These are phyloP conservation scores for Daldinia decipiens DNA, from an alignment of 495 filamentous ascomycete species.

Conservation along the genomic window DNA sequence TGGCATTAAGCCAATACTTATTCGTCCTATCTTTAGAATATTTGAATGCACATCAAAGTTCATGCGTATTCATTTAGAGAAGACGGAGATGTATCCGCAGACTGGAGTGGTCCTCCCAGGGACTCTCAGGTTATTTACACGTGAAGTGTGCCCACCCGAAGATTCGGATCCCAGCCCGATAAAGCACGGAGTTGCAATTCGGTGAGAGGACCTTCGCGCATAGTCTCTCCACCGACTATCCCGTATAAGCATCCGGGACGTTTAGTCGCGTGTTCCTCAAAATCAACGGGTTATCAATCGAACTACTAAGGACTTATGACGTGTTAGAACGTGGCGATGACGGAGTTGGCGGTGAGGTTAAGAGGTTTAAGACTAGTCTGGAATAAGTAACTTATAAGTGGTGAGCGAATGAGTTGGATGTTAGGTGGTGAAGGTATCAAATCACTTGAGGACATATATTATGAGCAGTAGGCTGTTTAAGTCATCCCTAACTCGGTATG, in stretches of 20 bases:
- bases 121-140: slow-evolving; percentile 6
- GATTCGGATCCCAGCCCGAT: neutral
- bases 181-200: slow-evolving; percentile 3
- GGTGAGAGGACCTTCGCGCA: neutral
- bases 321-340: slow-evolving; percentile 2
- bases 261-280: neutral
- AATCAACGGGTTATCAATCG: neutral
- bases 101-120: neutral
- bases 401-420: neutral
- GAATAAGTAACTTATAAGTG: neutral
- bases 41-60: neutral
- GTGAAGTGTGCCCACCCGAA: slow-evolving; percentile 7
- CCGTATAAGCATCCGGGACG: slow-evolving; percentile 6
- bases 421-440: slow-evolving; percentile 4
- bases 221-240: slow-evolving; percentile 8
- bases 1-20: neutral
- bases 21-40: neutral
- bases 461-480: slow-evolving; percentile 9
- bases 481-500: slow-evolving; percentile 11
- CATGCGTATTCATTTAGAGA: neutral
- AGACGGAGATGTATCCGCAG: neutral
- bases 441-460: slow-evolving; percentile 7
- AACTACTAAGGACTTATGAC: slow-evolving; percentile 3
- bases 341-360: slow-evolving; percentile 16
- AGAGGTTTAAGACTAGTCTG: neutral